Conservation (phyloP, 2,329 filamentous ascomycete species). For the Cladosporium sp. region DNA sequence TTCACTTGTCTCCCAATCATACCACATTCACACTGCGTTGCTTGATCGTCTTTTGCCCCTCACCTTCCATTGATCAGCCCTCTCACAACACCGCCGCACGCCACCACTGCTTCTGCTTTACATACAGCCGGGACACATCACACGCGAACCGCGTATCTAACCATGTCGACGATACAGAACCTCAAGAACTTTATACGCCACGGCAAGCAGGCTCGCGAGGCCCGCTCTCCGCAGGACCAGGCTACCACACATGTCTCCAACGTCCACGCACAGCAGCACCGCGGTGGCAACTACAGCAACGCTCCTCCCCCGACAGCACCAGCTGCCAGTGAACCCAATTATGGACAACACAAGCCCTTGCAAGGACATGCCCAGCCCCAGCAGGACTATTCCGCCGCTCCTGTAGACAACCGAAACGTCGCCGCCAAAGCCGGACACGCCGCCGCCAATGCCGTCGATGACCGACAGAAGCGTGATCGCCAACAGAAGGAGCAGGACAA, state of each 20-base stretch:
- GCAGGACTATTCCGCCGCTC: constrained; percentile 56
- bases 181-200: constrained; percentile 98
- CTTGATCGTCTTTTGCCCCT: neutral
- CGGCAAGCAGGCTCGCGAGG: constrained; percentile 84
- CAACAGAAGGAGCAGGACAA: constrained; percentile 51
- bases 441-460: constrained; percentile 59
- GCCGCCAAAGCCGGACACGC: constrained; percentile 64
- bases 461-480: constrained; percentile 53
- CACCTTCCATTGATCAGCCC: neutral
- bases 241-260: constrained; percentile 60
- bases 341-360: constrained; percentile 54
- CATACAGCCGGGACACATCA: too few species aligned
- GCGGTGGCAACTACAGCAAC: constrained; percentile 36
- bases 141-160: constrained; percentile 15
- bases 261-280: constrained; percentile 61
- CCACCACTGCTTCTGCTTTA: neutral
- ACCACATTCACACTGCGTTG: neutral
- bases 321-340: constrained; percentile 58
- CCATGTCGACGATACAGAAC: constrained; percentile 78
- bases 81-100: neutral
- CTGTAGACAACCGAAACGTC: constrained; percentile 59
- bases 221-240: constrained; percentile 55
- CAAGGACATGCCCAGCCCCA: constrained; percentile 43
- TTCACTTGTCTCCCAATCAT: neutral
- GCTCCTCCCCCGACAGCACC: constrained; percentile 31